These are phyloP conservation scores for Lipomyces orientalis DNA, from an alignment of 805 yeast genomes.

Conservation along the genomic window DNA sequence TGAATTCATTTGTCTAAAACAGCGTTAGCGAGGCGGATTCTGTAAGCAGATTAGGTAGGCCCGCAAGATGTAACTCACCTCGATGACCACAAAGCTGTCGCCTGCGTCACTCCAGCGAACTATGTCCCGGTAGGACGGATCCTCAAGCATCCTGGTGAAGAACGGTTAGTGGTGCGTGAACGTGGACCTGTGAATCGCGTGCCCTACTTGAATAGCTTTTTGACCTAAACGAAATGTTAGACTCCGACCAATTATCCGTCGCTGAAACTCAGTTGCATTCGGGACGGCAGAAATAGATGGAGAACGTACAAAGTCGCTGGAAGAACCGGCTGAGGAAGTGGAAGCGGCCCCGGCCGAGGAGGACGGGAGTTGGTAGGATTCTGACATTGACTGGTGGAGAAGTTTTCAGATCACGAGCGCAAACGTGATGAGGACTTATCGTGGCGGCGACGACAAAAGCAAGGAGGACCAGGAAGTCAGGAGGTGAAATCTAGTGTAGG, in stretches of 20 bases:
- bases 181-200: background rate
- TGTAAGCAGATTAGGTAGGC: background rate
- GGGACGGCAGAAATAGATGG: background rate
- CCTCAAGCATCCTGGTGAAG: conserved; percentile 78
- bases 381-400: conserved; percentile 8
- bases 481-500: conserved; percentile 14
- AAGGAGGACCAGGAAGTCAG: background rate
- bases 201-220: conserved; percentile 35
- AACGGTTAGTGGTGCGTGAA: conserved; percentile 3
- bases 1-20: conserved; percentile 73
- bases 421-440: background rate
- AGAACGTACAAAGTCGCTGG: conserved; percentile 38
- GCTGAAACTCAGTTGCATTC: background rate
- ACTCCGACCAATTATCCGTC: background rate
- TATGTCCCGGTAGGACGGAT: conserved; percentile 70
- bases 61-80: conserved; percentile 46
- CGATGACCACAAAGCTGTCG: conserved; percentile 84
- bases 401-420: background rate
- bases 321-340: conserved; percentile 31
- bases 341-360: conserved; percentile 20
- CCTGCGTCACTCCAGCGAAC: conserved; percentile 90
- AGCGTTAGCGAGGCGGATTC: background rate
- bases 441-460: conserved; percentile 2
- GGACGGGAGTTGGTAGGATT: background rate
- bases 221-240: conserved; percentile 24